phyloP scores from a whole-genome alignment of 2,329 filamentous ascomycete species.

The Aspergillus tamarii region DNA sequence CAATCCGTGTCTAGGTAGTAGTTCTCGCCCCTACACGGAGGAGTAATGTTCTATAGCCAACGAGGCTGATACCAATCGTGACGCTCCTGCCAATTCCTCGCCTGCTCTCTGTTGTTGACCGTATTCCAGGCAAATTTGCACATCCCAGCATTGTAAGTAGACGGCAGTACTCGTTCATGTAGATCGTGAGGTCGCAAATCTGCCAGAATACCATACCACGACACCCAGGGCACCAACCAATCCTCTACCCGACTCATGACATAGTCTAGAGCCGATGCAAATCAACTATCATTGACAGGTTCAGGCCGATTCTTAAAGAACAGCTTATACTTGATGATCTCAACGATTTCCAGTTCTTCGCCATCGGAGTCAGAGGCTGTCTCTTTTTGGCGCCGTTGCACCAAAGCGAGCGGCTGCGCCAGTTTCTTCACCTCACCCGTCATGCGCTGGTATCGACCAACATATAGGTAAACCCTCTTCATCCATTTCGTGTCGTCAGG shows the following conservation, averaged over 20 bases:
- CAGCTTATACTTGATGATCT: conserved; percentile 85
- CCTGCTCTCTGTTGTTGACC: not conserved
- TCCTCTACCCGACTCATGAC: not conserved
- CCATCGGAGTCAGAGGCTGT: conserved; percentile 21
- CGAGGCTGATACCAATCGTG: not conserved
- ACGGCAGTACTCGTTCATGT: not conserved
- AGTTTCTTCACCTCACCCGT: conserved; percentile 90
- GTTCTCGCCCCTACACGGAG: conserved; percentile 65
- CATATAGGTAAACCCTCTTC: conserved; percentile 84
- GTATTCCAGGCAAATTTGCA: not conserved
- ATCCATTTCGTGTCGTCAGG: conserved; percentile 73
- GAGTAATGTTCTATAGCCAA: not conserved
- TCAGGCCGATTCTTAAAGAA: conserved; percentile 84
- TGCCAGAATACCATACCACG: not conserved
- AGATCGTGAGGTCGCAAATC: not conserved
- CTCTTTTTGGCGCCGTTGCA: conserved; percentile 58
- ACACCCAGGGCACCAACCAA: not conserved
- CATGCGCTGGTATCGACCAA: conserved; percentile 86
- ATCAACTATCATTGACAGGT: conserved; percentile 64
- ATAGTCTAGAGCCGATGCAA: not conserved
- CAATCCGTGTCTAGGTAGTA: conserved; percentile 77
- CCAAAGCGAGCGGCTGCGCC: conserved; percentile 74
- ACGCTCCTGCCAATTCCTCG: not conserved
- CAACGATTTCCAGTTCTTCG: conserved; percentile 73
- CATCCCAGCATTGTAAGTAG: no score